These are phyloP conservation scores for Atalantia buxifolia DNA, from an alignment of 345 rosid genomes.

Conservation along the genomic window DNA sequence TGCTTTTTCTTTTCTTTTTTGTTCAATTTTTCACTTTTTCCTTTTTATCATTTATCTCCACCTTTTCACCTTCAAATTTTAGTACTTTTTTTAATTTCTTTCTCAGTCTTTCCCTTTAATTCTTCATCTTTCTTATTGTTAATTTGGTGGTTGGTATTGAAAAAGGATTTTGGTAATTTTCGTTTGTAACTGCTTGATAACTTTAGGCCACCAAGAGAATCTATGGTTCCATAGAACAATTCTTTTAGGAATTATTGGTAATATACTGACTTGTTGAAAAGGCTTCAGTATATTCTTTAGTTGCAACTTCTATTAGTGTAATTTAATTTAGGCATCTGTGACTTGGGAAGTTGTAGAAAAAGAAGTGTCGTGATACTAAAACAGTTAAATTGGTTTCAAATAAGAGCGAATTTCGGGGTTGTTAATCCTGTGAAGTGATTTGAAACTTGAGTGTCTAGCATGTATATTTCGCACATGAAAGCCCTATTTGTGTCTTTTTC, in stretches of 20 bases:
- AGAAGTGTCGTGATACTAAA: not conserved
- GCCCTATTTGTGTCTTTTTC: not conserved
- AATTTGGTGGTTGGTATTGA: no score
- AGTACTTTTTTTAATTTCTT: no score
- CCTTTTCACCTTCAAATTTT: no score
- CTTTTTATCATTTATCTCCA: no score
- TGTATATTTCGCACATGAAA: not conserved
- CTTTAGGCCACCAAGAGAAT: not conserved
- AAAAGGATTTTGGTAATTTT: no score
- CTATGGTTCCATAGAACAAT: not conserved
- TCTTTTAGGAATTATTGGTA: not conserved
- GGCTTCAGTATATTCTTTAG: not conserved
- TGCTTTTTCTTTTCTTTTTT: no score
- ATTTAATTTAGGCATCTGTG: not conserved
- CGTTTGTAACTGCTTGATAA: constrained; percentile 29
- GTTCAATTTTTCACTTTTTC: no score
- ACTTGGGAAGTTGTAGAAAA: not conserved
- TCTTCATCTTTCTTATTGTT: no score
- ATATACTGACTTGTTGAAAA: not conserved
- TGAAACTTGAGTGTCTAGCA: not conserved
- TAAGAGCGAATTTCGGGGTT: not conserved
- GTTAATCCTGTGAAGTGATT: not conserved
- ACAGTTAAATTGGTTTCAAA: not conserved
- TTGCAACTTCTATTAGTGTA: not conserved
- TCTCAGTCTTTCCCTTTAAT: no score